A percentile compares a stretch with the other conserved stretches of the same genome.
These are phyloP conservation scores for Alternaria sp. DNA, from an alignment of 2,329 filamentous ascomycete species.

Conservation along the genomic window DNA sequence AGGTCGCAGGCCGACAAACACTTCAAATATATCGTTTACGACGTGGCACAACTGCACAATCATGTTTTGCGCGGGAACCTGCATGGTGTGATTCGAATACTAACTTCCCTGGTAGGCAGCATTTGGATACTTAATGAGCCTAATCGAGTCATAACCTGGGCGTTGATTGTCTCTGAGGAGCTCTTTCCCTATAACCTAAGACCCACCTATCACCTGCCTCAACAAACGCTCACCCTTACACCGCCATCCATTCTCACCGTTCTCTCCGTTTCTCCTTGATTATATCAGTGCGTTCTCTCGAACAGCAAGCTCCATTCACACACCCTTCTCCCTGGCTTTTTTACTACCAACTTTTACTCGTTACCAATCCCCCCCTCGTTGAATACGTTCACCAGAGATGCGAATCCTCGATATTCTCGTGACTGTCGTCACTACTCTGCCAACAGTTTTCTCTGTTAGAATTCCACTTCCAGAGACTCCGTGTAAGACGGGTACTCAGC, in stretches of 20 bases:
- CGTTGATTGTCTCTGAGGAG: not conserved
- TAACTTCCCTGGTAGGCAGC: not conserved
- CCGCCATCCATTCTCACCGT: not conserved
- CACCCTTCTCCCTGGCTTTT: not conserved
- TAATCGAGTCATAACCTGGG: not conserved
- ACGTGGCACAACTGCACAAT: not conserved
- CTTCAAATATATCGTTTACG: not conserved
- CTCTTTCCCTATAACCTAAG: not conserved
- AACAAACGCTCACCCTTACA: not conserved
- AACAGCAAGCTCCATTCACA: not conserved
- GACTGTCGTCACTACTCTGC: constrained; percentile 1
- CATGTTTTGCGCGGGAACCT: not conserved
- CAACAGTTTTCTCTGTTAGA: constrained; percentile 5
- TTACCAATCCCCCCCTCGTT: not conserved
- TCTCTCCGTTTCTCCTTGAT: too few species aligned
- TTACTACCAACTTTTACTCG: not conserved
- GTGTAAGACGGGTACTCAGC: not conserved
- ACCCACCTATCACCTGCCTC: not conserved
- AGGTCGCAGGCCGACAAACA: not conserved
- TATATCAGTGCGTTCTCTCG: not conserved
- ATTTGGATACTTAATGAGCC: not conserved
- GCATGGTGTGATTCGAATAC: not conserved
- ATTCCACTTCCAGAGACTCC: not conserved
- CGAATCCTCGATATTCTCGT: constrained; percentile 11
- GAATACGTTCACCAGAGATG: constrained; percentile 11